phyloP scores from a whole-genome alignment of 169 alveolate species.

The Cryptosporidium ryanae region DNA sequence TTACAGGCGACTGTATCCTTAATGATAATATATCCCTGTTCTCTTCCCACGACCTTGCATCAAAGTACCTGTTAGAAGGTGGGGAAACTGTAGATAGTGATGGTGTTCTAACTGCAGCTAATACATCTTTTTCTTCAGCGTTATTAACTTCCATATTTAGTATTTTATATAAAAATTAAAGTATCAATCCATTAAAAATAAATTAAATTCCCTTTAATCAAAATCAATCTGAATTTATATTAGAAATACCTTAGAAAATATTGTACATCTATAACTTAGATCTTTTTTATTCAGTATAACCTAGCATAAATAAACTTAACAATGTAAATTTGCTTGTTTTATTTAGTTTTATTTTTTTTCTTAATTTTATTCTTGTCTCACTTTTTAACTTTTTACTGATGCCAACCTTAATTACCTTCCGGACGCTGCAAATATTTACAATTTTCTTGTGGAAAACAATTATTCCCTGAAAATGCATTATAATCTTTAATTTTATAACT shows the following conservation, averaged over 20 bases:
- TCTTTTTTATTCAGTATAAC: too few relatives aligned
- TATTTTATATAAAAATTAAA: too few relatives aligned
- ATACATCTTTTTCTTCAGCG: slow-evolving; percentile 28
- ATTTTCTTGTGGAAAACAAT: slow-evolving; percentile 26
- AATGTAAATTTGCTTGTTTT: neutral
- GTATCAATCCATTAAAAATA: too few relatives aligned
- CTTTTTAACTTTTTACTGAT: too few relatives aligned
- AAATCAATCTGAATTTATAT: too few relatives aligned
- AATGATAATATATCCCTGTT: slow-evolving; percentile 38
- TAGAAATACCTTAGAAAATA: too few relatives aligned
- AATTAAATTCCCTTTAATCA: too few relatives aligned
- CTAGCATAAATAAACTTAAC: neutral
- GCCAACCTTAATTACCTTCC: neutral
- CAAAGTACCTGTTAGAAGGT: slow-evolving; percentile 65
- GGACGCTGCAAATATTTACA: slow-evolving; percentile 51
- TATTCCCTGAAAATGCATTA: slow-evolving; percentile 8
- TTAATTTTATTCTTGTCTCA: too few relatives aligned
- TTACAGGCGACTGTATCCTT: slow-evolving; percentile 69
- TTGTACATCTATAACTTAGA: too few relatives aligned
- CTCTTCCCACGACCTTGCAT: slow-evolving; percentile 74
- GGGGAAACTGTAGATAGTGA: slow-evolving; percentile 58
- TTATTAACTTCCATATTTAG: slow-evolving; percentile 14
- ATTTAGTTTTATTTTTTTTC: too few relatives aligned
- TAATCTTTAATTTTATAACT: slow-evolving; percentile 38
- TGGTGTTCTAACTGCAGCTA: slow-evolving; percentile 29